Evolutionary conservation across 305 asterid species (phyloP).

Genomic region (Fraxinus sp.): DNA sequence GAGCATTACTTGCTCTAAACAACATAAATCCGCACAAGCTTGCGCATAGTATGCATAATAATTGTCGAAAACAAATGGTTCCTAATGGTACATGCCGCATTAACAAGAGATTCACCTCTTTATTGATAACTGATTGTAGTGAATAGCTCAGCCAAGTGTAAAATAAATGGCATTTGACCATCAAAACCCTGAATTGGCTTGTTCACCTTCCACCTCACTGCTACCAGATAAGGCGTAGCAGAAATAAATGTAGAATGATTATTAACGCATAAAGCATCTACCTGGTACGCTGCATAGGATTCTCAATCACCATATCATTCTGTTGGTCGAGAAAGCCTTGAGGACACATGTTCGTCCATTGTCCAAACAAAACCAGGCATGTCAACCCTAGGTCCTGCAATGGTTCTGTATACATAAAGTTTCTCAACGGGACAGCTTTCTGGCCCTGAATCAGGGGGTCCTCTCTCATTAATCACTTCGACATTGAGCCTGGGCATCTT

Average conservation of each 20-base stretch:
- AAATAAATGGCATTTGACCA: conserved; percentile 34
- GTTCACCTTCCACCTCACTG: conserved; percentile 27
- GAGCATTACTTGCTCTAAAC: conserved; percentile 15
- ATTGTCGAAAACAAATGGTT: conserved; percentile 12
- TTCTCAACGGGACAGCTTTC: conserved; percentile 70
- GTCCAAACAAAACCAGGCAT: conserved; percentile 85
- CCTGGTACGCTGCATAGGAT: conserved; percentile 19
- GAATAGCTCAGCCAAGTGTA: conserved; percentile 46
- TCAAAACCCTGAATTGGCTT: neutral
- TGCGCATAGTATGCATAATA: conserved; percentile 22
- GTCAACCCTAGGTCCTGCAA: conserved; percentile 81
- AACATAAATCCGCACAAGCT: conserved; percentile 19
- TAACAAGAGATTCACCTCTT: conserved; percentile 25
- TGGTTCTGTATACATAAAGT: conserved; percentile 77
- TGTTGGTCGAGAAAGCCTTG: conserved; percentile 28
- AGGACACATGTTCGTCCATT: conserved; percentile 45
- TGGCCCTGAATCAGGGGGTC: conserved; percentile 62
- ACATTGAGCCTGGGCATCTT: conserved; percentile 84
- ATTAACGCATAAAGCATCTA: conserved; percentile 22
- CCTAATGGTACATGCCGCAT: conserved; percentile 5
- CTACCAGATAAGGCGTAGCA: conserved; percentile 29
- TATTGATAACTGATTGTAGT: conserved; percentile 29
- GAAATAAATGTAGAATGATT: conserved; percentile 21
- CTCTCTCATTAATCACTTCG: conserved; percentile 87
- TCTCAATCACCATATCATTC: neutral